Percentiles rank a stretch among this genome's conserved stretches.
These are phyloP conservation scores for Hygrocybe punicea DNA, from an alignment of 768 basidiomycete genomes.

Conservation along the genomic window DNA sequence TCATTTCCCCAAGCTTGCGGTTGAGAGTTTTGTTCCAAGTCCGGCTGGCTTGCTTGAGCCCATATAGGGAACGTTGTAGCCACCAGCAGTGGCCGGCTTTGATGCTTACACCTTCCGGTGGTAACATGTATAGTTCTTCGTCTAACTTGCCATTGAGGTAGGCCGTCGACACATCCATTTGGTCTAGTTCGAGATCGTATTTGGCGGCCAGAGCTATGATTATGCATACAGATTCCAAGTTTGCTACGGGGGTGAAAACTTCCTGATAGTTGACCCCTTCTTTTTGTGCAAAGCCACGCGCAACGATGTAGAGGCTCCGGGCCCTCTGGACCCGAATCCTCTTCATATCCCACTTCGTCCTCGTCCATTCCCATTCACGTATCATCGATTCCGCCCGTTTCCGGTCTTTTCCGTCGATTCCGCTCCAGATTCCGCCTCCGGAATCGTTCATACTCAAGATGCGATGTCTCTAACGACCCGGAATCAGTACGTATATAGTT, in stretches of 20 bases:
- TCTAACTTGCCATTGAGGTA: constrained; percentile 30
- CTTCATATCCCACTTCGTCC: no score
- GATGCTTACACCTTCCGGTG: not conserved
- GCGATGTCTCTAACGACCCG: no score
- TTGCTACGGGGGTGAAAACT: constrained; percentile 30
- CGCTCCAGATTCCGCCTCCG: no score
- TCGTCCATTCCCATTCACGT: no score
- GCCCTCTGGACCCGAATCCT: no score
- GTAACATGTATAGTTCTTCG: constrained; percentile 5
- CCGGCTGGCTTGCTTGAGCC: constrained; percentile 32
- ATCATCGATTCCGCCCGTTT: no score
- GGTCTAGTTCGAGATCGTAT: constrained; percentile 34
- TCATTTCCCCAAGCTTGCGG: constrained; percentile 13
- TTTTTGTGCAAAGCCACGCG: constrained; percentile 35
- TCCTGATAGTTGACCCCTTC: constrained; percentile 36
- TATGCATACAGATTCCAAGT: constrained; percentile 26
- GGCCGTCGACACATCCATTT: constrained; percentile 40
- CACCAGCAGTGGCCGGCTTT: not conserved
- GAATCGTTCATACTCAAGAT: no score
- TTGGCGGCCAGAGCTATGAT: constrained; percentile 36
- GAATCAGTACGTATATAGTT: no score
- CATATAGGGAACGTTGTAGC: constrained; percentile 28
- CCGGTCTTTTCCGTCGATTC: no score
- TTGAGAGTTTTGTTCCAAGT: constrained; percentile 25
- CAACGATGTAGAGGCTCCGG: no score